Percentiles rank a stretch among this genome's conserved stretches.
These are phyloP conservation scores for Candida xyloterini DNA, from an alignment of 805 yeast species.

Conservation along the genomic window DNA sequence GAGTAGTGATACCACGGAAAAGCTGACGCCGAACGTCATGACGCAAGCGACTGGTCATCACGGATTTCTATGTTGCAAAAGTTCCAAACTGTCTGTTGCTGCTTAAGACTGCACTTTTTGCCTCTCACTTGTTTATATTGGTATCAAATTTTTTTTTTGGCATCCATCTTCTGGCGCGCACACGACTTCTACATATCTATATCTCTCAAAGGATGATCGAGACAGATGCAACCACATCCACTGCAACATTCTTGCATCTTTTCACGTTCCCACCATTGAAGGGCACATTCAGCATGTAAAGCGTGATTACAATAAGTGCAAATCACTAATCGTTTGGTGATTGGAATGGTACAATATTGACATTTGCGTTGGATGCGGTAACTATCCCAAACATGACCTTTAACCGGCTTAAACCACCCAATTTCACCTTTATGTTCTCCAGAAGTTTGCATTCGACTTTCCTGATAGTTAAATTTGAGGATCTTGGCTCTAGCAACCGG, in stretches of 20 bases:
- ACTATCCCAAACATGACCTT: constrained; percentile 18
- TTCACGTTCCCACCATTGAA: constrained; percentile 66
- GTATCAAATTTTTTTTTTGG: neutral
- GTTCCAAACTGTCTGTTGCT: neutral
- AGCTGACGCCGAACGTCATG: constrained; percentile 34
- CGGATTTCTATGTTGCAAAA: neutral
- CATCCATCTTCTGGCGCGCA: neutral
- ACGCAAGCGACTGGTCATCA: constrained; percentile 25
- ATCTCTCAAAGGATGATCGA: constrained; percentile 27
- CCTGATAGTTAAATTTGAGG: constrained; percentile 57
- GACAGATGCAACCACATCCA: constrained; percentile 82
- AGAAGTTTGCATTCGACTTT: constrained; percentile 8
- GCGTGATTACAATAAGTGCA: constrained; percentile 79
- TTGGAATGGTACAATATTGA: constrained; percentile 60
- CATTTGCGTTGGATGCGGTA: constrained; percentile 43
- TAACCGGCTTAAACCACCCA: constrained; percentile 27
- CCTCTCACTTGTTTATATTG: neutral
- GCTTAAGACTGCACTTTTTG: neutral
- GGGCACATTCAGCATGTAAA: constrained; percentile 74
- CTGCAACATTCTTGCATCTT: constrained; percentile 62
- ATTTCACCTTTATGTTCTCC: constrained; percentile 28
- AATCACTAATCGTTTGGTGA: constrained; percentile 56
- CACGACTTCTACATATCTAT: constrained; percentile 8
- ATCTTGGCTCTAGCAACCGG: constrained; percentile 78
- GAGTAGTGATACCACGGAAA: constrained; percentile 33